Conservation (phyloP, 2,329 filamentous ascomycete species). For the Allantophomopsis cytisporea region DNA sequence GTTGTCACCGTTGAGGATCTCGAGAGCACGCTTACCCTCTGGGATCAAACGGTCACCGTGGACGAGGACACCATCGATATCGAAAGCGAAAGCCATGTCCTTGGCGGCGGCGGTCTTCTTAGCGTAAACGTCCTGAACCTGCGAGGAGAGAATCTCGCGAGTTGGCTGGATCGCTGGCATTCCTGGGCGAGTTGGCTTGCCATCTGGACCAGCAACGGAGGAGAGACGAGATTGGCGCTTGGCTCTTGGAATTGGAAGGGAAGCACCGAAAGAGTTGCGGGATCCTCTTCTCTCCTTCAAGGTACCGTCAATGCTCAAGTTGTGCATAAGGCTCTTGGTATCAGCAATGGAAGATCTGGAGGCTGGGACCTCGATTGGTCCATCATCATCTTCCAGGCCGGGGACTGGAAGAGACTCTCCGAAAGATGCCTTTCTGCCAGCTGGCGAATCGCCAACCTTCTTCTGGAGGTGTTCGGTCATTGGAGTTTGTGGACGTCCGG, state of each 20-base stretch:
- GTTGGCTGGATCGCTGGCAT: constrained; percentile 46
- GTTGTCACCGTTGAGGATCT: constrained; percentile 64
- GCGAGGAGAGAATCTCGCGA: constrained; percentile 54
- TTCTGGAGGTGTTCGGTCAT: constrained; percentile 7
- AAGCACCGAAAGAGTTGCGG: constrained; percentile 63
- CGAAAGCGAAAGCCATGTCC: constrained; percentile 74
- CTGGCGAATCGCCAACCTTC: constrained; percentile 7
- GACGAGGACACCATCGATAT: constrained; percentile 64
- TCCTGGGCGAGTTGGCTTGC: constrained; percentile 32
- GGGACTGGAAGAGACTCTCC: constrained; percentile 23
- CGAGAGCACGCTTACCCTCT: constrained; percentile 49
- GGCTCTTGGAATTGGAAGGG: constrained; percentile 58
- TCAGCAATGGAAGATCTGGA: constrained; percentile 56
- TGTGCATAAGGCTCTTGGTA: constrained; percentile 58
- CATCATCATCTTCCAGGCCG: constrained; percentile 21
- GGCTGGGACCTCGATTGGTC: constrained; percentile 56
- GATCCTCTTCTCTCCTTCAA: constrained; percentile 54
- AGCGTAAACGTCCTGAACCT: constrained; percentile 53
- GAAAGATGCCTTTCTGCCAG: constrained; percentile 2
- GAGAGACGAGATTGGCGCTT: constrained; percentile 57
- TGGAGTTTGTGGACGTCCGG: not conserved
- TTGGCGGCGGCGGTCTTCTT: constrained; percentile 57
- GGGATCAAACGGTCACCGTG: constrained; percentile 60
- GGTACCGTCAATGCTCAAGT: constrained; percentile 52
- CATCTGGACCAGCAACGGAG: constrained; percentile 38